These are phyloP conservation scores for Phytopythium cucurbitacearum DNA, from an alignment of 352 stramenopile genomes.

Conservation along the genomic window DNA sequence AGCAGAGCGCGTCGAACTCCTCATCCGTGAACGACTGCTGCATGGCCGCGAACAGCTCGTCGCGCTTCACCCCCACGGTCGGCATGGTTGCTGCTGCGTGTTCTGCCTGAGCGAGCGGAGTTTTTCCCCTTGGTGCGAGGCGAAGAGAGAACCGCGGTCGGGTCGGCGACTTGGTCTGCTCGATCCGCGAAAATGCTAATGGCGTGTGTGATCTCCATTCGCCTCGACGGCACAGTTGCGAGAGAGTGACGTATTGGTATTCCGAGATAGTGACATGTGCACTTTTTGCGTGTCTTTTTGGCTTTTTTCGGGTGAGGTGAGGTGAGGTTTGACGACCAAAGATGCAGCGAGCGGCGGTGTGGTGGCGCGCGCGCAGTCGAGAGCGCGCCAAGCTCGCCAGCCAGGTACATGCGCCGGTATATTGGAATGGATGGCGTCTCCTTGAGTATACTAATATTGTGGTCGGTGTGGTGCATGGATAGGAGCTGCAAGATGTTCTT, in stretches of 20 bases:
- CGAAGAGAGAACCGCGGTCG: too few species aligned
- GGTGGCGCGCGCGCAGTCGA: not conserved
- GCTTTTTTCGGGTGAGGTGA: not conserved
- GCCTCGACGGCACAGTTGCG: too few species aligned
- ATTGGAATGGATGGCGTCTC: too few species aligned
- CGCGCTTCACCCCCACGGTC: slow-evolving; percentile 96
- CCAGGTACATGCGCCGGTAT: not conserved
- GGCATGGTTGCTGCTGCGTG: slow-evolving; percentile 82
- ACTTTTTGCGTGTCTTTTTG: too few species aligned
- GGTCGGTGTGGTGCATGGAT: not conserved
- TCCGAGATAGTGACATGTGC: too few species aligned
- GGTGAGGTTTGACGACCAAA: not conserved
- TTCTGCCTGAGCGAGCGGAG: not conserved
- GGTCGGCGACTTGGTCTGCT: too few species aligned
- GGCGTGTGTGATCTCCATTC: too few species aligned
- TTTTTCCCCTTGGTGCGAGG: too few species aligned
- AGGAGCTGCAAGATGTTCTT: slow-evolving; percentile 65
- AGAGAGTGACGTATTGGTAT: too few species aligned
- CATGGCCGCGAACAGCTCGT: slow-evolving; percentile 96
- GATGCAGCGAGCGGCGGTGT: slow-evolving; percentile 1
- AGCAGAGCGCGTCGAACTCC: slow-evolving; percentile 99
- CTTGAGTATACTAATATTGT: not conserved
- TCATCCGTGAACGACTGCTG: slow-evolving; percentile 97
- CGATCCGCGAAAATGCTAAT: too few species aligned
- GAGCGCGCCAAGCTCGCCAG: slow-evolving; percentile 3